Base-by-base conservation (phyloP, 2,329 filamentous ascomycete genomes). In the Fusarium multiceps region DNA sequence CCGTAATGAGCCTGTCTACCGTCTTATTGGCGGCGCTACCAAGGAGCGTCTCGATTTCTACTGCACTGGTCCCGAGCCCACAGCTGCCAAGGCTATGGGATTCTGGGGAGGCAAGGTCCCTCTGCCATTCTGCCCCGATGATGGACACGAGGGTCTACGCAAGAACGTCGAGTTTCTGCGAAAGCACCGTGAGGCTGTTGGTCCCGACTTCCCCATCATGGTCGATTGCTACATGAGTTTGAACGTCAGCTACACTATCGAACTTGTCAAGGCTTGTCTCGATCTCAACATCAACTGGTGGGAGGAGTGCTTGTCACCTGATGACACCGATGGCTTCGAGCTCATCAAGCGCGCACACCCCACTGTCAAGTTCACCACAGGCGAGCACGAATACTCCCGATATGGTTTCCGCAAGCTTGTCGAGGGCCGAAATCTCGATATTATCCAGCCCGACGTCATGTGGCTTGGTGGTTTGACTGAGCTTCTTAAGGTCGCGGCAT, bases 141-240 rank as follows among this genome's bases (percentile, higher is more conserved):
- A 98, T 77, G 94, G 94, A 7, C 89, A 90, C 25, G 89, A 87
- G 61, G 94, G 94, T 6, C 82, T 98, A 75, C 88, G 88, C 78
- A 97, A 97, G 85, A 98, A 98, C 78, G 87, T 97, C 57, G 93
- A 93, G 78, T 98, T 94, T 78, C 87, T 98, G 51, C 89, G 91
- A 72, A 91, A 93, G 80, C 93, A 97, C 80, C 89, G 94, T 57
- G 92, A 94, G 77, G 88, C 88, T 58, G 91, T 98, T 45, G 94
- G 94, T 0, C 92, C 93, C 1, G 92, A 97, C 79, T 98, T 96
- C 79, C 94, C 94, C 47, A 86, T 98, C 72, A 94, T 97, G 85
- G 94, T 98, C 7, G 94, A 98, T 82, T 98, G 94, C 85, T 98
- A 97, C 82, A 98, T 98, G 94, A 94, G 92, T 72, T 84, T 98